phyloP scores from a whole-genome alignment of 805 yeast species.

The Candida schatavii region DNA sequence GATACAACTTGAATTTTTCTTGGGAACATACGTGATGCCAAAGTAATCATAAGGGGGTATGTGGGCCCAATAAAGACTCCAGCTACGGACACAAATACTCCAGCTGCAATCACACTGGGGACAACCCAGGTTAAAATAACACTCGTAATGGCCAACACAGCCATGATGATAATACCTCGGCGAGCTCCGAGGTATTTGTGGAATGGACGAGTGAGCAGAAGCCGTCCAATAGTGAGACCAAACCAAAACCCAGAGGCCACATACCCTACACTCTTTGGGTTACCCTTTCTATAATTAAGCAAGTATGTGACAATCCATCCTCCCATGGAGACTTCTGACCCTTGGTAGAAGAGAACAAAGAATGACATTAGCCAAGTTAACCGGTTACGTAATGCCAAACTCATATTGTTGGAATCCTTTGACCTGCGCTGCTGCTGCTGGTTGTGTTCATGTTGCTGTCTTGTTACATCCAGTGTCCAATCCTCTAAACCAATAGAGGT shows the following conservation, averaged over 20 bases:
- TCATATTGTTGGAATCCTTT: slow-evolving; percentile 13
- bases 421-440: not conserved
- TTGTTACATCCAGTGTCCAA: no score
- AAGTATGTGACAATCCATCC: slow-evolving; percentile 71
- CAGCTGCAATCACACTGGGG: slow-evolving; percentile 42
- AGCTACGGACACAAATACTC: slow-evolving; percentile 44
- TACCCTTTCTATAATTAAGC: slow-evolving; percentile 50
- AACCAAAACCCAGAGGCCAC: slow-evolving; percentile 72
- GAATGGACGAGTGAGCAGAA: slow-evolving; percentile 43
- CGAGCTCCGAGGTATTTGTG: slow-evolving; percentile 43
- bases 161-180: slow-evolving; percentile 38
- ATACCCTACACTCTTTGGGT: slow-evolving; percentile 49
- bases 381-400: slow-evolving; percentile 37
- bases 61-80: slow-evolving; percentile 69
- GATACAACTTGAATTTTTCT: slow-evolving; percentile 51
- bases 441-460: not conserved
- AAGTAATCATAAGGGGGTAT: slow-evolving; percentile 51
- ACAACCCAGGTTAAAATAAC: slow-evolving; percentile 49
- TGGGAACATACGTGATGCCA: slow-evolving; percentile 45
- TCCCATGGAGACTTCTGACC: slow-evolving; percentile 66
- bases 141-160: slow-evolving; percentile 32
- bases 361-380: slow-evolving; percentile 49
- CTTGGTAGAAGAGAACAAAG: slow-evolving; percentile 61
- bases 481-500: not conserved
- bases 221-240: slow-evolving; percentile 65